These are phyloP conservation scores for Globisporangium rhizosaccharum DNA, from an alignment of 352 stramenopile genomes.

Conservation along the genomic window DNA sequence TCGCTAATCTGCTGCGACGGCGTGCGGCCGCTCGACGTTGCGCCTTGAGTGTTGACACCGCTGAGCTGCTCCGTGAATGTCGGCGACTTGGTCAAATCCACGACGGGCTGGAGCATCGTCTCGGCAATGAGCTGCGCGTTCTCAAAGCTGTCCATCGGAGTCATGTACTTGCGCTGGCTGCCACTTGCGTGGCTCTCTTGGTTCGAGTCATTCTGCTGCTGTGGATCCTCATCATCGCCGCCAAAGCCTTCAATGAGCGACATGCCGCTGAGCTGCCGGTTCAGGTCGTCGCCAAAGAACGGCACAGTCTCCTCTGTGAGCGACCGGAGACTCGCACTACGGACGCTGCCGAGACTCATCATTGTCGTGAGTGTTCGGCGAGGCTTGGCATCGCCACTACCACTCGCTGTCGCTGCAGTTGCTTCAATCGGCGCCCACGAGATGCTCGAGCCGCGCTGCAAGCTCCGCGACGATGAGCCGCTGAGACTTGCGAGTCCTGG, in stretches of 20 bases:
- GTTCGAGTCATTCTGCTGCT: neutral
- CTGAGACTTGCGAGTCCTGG: slow-evolving; percentile 7
- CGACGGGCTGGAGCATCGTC: slow-evolving; percentile 21
- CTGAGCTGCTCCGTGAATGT: slow-evolving; percentile 31
- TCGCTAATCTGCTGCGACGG: slow-evolving; percentile 13
- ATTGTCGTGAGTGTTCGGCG: slow-evolving; percentile 31
- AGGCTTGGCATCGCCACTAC: slow-evolving; percentile 2
- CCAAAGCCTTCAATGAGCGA: slow-evolving; percentile 23
- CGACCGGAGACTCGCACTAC: slow-evolving; percentile 44
- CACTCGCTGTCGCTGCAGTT: neutral
- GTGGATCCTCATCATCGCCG: slow-evolving; percentile 9
- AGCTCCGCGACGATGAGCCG: slow-evolving; percentile 6
- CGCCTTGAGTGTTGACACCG: neutral
- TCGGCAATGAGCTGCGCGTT: slow-evolving; percentile 22
- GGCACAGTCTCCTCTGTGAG: slow-evolving; percentile 43
- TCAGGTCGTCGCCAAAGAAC: slow-evolving; percentile 48
- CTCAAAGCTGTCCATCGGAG: slow-evolving; percentile 25
- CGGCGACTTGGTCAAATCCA: slow-evolving; percentile 25
- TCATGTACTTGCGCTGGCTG: slow-evolving; percentile 5
- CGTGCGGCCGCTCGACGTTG: slow-evolving; percentile 16
- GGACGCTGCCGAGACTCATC: slow-evolving; percentile 52
- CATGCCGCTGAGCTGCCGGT: slow-evolving; percentile 42
- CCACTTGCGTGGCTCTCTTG: slow-evolving; percentile 2
- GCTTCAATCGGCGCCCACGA: slow-evolving; percentile 18
- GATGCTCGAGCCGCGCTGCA: slow-evolving; percentile 14